These are phyloP conservation scores for Claviceps arundinis DNA, from an alignment of 2,329 filamentous ascomycete genomes.

Conservation along the genomic window DNA sequence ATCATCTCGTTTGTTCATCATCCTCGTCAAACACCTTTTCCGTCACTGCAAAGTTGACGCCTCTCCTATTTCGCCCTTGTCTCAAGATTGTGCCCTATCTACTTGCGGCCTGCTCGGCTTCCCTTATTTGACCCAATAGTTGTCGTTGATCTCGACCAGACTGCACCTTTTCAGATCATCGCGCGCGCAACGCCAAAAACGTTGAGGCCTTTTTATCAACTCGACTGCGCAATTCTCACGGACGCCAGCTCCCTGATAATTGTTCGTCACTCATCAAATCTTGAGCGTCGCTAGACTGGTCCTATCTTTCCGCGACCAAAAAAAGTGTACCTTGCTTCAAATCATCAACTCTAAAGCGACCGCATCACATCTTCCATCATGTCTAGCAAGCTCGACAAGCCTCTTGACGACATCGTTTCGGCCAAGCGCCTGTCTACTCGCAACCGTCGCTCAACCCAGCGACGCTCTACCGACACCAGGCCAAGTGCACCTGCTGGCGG, in stretches of 20 bases:
- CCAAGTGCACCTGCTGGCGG: conserved; percentile 66
- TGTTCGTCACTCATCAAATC: neutral
- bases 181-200: neutral
- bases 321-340: neutral
- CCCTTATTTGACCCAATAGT: neutral
- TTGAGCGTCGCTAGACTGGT: neutral
- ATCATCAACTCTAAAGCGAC: neutral
- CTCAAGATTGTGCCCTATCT: neutral
- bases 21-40: neutral
- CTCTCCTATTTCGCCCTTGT: neutral
- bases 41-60: conserved; percentile 1
- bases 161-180: conserved; percentile 1
- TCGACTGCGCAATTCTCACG: neutral
- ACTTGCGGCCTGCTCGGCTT: neutral
- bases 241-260: neutral
- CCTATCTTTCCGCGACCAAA: neutral
- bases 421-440: conserved; percentile 49
- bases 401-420: conserved; percentile 93
- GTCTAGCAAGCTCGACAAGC: conserved; percentile 93
- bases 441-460: conserved; percentile 33
- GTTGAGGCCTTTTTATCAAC: neutral
- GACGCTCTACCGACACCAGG: conserved; percentile 38
- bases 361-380: conserved; percentile 38
- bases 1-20: conserved; percentile 1
- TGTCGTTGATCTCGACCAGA: conserved; percentile 1